Evolutionary conservation across 371 early-diverging fungal species (phyloP), one percentile per base, ranked within the genome.

Genomic region (Lichtheimia corymbifera): DNA sequence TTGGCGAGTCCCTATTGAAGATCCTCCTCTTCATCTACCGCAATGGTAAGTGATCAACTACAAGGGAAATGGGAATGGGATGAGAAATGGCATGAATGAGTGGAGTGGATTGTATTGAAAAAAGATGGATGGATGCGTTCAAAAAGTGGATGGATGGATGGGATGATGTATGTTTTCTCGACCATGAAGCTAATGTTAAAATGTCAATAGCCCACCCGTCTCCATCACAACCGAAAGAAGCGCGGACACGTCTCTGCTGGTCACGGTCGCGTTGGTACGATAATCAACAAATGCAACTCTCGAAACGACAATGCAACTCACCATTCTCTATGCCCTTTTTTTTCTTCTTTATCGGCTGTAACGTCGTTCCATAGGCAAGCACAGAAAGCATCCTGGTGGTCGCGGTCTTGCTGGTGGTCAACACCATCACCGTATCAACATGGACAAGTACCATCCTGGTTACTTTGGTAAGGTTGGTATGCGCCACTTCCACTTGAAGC

Each of bases 381-480:
- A 99, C 93, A 91, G 99, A 80, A 99, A 99, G 91, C 99, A 99
- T 83, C 97, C 99, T 73, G 98, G 99, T 80, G 99, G 99, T 91
- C 92, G 99, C 81, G 99, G 99, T 95, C 87, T 95, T 77, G 98
- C 99, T 84, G 99, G 99, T 93, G 99, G 99, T 88, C 90, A 93
- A 82, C 97, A 97, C 85, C 99, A 99, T 83, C 98, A 98, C 92
- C 93, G 98, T 71, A 99, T 96, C 86, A 95, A 96, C 89, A 96
- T 99, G 92, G 97, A 98, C 86, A 97, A 93, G 92, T 99, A 95
- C 93, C 99, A 99, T 87, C 99, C 99, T 69, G 99, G 99, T 83
- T 98, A 97, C 94, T 99, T 98, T 77, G 99, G 99, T 85, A 99
- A 99, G 88, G 96, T 97, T 83, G 99, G 99, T 92, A 97, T 97